Base-by-base conservation (phyloP, 2,329 filamentous ascomycete species). In the Fusarium sacchari region DNA sequence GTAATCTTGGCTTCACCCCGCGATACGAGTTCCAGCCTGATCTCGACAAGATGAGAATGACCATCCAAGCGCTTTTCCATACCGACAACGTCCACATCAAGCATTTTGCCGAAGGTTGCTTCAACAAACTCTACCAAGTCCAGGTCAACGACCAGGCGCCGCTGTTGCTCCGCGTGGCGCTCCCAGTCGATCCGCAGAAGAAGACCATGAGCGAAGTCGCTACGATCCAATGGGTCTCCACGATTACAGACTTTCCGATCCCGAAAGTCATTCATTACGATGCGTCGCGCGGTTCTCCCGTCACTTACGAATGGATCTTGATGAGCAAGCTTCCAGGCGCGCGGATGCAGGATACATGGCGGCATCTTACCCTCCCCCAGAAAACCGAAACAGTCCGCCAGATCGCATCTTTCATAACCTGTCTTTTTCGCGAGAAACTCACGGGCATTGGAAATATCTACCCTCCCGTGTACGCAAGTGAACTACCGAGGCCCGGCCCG, bases 291-390 rank as follows among this genome's bases (percentile, higher is more conserved):
- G 52, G 79, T 2, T 83, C 83, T 26, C 65, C 78, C 7, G 73
- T 85, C 36, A 80, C 80, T 0, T 83, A 81, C 22, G 83, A 85
- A 73, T 86, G 82, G 82, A 84, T 85, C 22, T 57, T 84, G 15
- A 82, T 84, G 80, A 77, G 76, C 17, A 76, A 71, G 28, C 57
- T 83, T 24, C 49, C 58, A 1, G 82, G 81, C 2, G 67, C 36
- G 6, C 75, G 68, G 11, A 77, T 85, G 61, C 60, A 77, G 2
- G 75, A 42, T 76, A 78, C 26, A 69, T 82, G 67, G 73, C 73
- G 17, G 64, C 80, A 47, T 22, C 70, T 64, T 6, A 37, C 32
- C 22, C 37, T 71, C 3, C 18, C 34, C 6, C 40, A 36, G 5
- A 72, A 71, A 24, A 37, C 59, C 3, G 15, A 11, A 2, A 15